These are phyloP conservation scores for Penicillium paneum DNA, from an alignment of 2,329 filamentous ascomycete genomes.

Conservation along the genomic window DNA sequence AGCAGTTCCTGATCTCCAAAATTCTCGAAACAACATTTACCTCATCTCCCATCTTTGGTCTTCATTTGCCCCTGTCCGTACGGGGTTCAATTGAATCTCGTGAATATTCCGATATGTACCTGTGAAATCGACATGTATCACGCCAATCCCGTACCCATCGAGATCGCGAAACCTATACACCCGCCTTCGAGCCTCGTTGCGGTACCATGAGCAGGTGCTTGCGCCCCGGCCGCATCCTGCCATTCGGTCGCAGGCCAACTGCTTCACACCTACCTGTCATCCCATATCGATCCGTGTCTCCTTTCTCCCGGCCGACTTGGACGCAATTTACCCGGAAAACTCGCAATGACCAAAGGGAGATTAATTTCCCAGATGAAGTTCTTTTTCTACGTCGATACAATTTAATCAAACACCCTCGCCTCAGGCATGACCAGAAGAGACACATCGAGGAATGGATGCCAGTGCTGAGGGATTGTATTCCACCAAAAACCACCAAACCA, in stretches of 20 bases:
- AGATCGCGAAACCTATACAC: slow-evolving; percentile 30
- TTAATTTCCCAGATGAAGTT: slow-evolving; percentile 18
- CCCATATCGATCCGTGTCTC: slow-evolving; percentile 9
- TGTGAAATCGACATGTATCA: slow-evolving; percentile 30
- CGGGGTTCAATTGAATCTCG: background rate
- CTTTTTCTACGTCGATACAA: slow-evolving; percentile 21
- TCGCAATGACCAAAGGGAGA: slow-evolving; percentile 4
- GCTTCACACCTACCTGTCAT: slow-evolving; percentile 14
- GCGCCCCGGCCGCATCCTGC: slow-evolving; percentile 34
- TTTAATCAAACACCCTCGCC: slow-evolving; percentile 6
- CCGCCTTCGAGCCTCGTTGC: slow-evolving; percentile 23
- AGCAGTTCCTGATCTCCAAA: slow-evolving; percentile 8
- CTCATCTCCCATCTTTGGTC: background rate
- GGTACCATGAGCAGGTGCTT: slow-evolving; percentile 46
- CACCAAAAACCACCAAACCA: slow-evolving; percentile 8
- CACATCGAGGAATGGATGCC: slow-evolving; percentile 34
- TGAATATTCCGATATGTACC: slow-evolving; percentile 9
- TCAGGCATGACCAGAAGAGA: slow-evolving; percentile 20
- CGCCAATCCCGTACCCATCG: slow-evolving; percentile 21
- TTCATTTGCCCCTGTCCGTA: background rate
- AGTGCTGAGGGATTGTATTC: slow-evolving; percentile 35
- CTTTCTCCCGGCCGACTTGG: slow-evolving; percentile 8
- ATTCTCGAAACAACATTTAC: slow-evolving; percentile 6
- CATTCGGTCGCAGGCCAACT: slow-evolving; percentile 30
- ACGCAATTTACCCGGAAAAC: background rate